These are phyloP conservation scores for Trichosporon inkin DNA, from an alignment of 1,284 basidiomycete genomes.

Conservation along the genomic window DNA sequence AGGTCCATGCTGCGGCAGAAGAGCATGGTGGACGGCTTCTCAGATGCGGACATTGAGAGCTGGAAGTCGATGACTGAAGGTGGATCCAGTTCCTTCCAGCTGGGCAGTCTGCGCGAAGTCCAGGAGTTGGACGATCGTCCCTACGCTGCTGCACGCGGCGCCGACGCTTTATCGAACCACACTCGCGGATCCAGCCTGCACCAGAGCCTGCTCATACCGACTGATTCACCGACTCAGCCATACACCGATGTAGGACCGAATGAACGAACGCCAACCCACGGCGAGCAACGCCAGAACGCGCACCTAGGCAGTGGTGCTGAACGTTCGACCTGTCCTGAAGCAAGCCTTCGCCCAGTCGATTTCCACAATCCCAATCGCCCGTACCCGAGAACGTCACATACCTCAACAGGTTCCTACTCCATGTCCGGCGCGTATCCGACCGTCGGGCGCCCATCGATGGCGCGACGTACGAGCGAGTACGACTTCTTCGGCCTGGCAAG, in stretches of 20 bases:
- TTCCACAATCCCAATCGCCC: background rate
- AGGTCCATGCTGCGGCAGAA: constrained; percentile 41
- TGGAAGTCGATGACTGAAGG: constrained; percentile 37
- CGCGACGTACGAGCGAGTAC: constrained; percentile 8
- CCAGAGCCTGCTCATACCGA: constrained; percentile 6
- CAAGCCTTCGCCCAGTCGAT: constrained; percentile 6
- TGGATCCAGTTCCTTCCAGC: constrained; percentile 30
- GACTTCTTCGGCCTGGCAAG: constrained; percentile 13
- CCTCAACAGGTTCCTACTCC: background rate
- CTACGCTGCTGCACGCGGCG: background rate
- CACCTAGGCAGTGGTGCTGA: too few relatives aligned
- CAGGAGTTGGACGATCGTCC: constrained; percentile 25
- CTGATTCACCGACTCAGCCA: background rate
- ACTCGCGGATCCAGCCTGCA: constrained; percentile 19
- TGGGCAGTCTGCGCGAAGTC: constrained; percentile 33
- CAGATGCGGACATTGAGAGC: constrained; percentile 43
- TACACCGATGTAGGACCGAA: constrained; percentile 1
- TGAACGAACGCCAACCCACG: background rate
- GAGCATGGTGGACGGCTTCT: constrained; percentile 48
- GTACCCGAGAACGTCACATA: background rate
- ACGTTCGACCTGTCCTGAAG: background rate
- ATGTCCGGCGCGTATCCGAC: constrained; percentile 36
- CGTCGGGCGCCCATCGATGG: constrained; percentile 2
- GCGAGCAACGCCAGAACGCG: background rate
- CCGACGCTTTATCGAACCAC: constrained; percentile 14